phyloP scores from a whole-genome alignment of 306 rosid genomes.

The Pyrus betulifolia region DNA sequence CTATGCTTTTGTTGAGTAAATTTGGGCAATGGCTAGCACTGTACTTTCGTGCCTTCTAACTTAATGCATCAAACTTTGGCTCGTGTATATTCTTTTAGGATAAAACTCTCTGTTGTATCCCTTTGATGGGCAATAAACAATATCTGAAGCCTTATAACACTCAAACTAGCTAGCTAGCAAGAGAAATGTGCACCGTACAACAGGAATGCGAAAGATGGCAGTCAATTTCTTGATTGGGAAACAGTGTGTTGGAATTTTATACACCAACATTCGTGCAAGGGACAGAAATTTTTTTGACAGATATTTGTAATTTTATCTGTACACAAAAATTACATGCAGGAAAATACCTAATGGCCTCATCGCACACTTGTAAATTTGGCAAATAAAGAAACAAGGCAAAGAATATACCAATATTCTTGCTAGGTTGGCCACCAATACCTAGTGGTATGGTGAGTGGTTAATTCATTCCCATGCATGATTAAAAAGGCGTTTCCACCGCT shows the following conservation, averaged over 20 bases:
- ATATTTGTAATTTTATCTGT: background rate
- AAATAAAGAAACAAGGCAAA: slow-evolving; percentile 5
- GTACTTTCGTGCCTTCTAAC: background rate
- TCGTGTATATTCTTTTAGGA: background rate
- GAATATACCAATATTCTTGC: slow-evolving; percentile 49
- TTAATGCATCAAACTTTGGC: background rate
- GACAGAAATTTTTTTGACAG: background rate
- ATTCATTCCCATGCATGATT: slow-evolving; percentile 17
- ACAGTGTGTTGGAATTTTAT: background rate
- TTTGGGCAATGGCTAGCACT: no score
- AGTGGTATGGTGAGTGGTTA: background rate
- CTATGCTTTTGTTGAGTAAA: no score
- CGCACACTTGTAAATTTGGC: slow-evolving; percentile 14
- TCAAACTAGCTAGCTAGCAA: background rate
- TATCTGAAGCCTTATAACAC: background rate
- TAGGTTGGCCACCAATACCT: slow-evolving; percentile 37
- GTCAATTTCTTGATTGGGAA: background rate
- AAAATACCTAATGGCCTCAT: background rate
- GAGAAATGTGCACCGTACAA: background rate
- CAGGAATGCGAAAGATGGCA: background rate
- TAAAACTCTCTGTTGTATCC: background rate
- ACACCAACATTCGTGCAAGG: background rate
- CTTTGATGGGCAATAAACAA: background rate
- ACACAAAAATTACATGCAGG: background rate
- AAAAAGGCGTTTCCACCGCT: slow-evolving; percentile 29